phyloP scores from a whole-genome alignment of 495 filamentous ascomycete species.

The Parathielavia hyrcaniae region DNA sequence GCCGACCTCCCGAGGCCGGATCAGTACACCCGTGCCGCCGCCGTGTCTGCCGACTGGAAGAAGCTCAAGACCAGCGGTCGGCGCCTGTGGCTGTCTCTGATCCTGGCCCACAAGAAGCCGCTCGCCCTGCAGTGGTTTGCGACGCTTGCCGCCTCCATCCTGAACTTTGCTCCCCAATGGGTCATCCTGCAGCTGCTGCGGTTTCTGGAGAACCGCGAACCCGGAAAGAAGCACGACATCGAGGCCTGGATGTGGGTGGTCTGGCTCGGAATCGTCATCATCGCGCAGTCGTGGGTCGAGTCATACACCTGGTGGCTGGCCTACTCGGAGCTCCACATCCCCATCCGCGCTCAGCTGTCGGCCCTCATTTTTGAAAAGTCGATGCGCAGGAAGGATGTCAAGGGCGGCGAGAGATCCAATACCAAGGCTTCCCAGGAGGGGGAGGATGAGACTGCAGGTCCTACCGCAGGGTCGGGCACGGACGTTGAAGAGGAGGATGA shows the following conservation, averaged over 20 bases:
- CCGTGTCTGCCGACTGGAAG: slow-evolving; percentile 48
- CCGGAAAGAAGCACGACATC: slow-evolving; percentile 35
- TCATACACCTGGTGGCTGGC: slow-evolving; percentile 60
- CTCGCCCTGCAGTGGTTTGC: slow-evolving; percentile 52
- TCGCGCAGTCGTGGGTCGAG: slow-evolving; percentile 53
- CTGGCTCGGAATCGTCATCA: slow-evolving; percentile 52
- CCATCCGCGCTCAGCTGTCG: slow-evolving; percentile 62
- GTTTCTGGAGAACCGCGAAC: slow-evolving; percentile 54
- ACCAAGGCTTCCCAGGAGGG: slow-evolving; percentile 25
- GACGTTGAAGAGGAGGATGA: slow-evolving; percentile 47
- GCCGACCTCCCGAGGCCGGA: slow-evolving; percentile 54
- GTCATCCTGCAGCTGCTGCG: slow-evolving; percentile 59
- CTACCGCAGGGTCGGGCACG: slow-evolving; percentile 22
- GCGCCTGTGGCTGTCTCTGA: slow-evolving; percentile 57
- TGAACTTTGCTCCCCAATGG: slow-evolving; percentile 64
- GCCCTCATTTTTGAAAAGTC: slow-evolving; percentile 71
- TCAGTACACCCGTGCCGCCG: slow-evolving; percentile 42
- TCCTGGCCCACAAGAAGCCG: slow-evolving; percentile 47
- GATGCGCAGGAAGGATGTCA: slow-evolving; percentile 74
- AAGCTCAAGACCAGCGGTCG: slow-evolving; percentile 33
- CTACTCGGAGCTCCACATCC: slow-evolving; percentile 56
- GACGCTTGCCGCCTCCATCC: slow-evolving; percentile 46
- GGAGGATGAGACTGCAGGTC: slow-evolving; percentile 10
- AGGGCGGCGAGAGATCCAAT: slow-evolving; percentile 30
- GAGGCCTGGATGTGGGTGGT: slow-evolving; percentile 64